phyloP scores from a whole-genome alignment of 768 basidiomycete species.

The Suillus variegatus region DNA sequence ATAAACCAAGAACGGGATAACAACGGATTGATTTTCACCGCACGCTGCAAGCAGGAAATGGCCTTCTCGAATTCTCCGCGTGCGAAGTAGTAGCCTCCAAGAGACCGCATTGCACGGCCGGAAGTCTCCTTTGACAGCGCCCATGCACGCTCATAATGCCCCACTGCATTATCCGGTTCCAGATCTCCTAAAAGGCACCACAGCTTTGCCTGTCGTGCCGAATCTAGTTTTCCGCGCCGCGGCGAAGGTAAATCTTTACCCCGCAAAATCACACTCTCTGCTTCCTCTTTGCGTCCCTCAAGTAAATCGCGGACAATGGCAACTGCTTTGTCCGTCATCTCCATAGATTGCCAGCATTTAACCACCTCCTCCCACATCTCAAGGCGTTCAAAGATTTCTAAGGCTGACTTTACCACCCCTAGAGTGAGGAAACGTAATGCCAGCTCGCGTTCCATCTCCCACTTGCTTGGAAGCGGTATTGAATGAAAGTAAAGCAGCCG shows the following conservation, averaged over 20 bases:
- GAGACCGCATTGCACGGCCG: slow-evolving; percentile 86
- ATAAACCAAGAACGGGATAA: slow-evolving; percentile 92
- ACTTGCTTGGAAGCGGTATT: slow-evolving; percentile 82
- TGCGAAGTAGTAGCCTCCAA: slow-evolving; percentile 84
- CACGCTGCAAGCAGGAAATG: slow-evolving; percentile 64
- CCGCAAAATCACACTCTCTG: slow-evolving; percentile 65
- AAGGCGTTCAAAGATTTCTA: slow-evolving; percentile 91
- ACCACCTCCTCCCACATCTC: slow-evolving; percentile 99
- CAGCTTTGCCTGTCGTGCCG: slow-evolving; percentile 81
- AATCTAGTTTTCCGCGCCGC: slow-evolving; percentile 52
- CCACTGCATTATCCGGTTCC: slow-evolving; percentile 65
- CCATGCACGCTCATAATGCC: slow-evolving; percentile 88
- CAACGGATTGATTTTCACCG: slow-evolving; percentile 88
- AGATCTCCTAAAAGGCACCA: slow-evolving; percentile 97
- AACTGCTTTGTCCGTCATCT: slow-evolving; percentile 76
- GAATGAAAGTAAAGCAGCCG: slow-evolving; percentile 80
- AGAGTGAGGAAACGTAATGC: slow-evolving; percentile 80
- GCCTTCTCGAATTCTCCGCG: slow-evolving; percentile 63
- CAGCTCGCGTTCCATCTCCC: slow-evolving; percentile 93
- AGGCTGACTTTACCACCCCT: slow-evolving; percentile 86
- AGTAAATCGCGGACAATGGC: slow-evolving; percentile 83
- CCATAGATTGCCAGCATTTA: slow-evolving; percentile 81
- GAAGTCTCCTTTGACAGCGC: slow-evolving; percentile 75
- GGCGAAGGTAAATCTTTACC: slow-evolving; percentile 52
- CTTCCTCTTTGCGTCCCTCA: slow-evolving; percentile 82